Evolutionary conservation across 2,329 filamentous ascomycete species (phyloP).

Genomic region (Kalaharituber pfeilii): DNA sequence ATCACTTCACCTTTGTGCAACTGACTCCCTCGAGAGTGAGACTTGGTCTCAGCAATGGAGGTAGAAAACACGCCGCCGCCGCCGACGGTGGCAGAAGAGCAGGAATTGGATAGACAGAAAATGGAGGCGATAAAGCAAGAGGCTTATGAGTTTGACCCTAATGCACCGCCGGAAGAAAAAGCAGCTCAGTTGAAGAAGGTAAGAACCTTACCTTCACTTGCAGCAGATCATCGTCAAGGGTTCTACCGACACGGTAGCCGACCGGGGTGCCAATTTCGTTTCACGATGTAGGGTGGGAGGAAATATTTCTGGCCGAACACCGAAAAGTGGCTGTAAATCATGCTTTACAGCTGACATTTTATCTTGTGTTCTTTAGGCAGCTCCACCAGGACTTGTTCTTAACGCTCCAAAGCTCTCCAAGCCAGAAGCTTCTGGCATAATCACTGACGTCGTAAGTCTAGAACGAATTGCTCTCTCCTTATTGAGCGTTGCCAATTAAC

Average conservation of each 20-base stretch:
- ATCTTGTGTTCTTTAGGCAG: neutral
- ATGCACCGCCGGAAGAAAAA: conserved; percentile 72
- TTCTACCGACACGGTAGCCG: neutral
- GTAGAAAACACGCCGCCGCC: neutral
- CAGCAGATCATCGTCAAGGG: neutral
- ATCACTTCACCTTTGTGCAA: no score
- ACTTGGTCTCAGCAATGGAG: neutral
- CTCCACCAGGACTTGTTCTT: conserved; percentile 1
- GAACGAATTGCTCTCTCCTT: neutral
- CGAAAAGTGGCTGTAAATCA: no score
- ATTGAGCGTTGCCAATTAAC: neutral
- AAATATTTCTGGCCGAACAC: no score
- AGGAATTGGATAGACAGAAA: neutral
- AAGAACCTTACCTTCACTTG: neutral
- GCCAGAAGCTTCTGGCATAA: neutral
- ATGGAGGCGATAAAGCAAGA: neutral
- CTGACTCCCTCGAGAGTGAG: no score
- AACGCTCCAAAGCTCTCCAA: neutral
- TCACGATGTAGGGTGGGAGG: no score
- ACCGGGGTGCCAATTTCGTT: conserved; percentile 3
- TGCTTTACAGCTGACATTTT: no score
- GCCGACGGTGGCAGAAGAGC: neutral
- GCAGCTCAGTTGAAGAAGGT: conserved; percentile 48
- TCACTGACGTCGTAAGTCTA: neutral
- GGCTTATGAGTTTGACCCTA: conserved; percentile 48